A percentile compares a stretch with the other conserved stretches of the same genome.
Evolutionary conservation across 2,329 filamentous ascomycete genomes (phyloP).

Genomic region (Alternaria ethzedia): DNA sequence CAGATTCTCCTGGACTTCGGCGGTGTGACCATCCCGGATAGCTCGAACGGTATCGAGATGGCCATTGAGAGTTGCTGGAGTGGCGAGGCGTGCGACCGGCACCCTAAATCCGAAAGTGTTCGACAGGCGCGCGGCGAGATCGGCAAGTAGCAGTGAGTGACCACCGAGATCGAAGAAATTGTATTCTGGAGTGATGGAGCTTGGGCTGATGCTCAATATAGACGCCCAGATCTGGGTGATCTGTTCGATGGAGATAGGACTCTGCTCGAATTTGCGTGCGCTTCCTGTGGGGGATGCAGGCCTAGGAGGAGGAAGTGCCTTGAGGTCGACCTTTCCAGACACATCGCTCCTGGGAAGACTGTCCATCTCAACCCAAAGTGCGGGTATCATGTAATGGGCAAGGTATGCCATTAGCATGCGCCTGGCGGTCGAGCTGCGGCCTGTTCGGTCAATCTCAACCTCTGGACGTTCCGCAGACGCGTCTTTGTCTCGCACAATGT

Average conservation of each 20-base stretch:
- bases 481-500: slow-evolving; percentile 73
- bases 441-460: slow-evolving; percentile 72
- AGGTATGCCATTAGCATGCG: slow-evolving; percentile 69
- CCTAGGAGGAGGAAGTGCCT: slow-evolving; percentile 69
- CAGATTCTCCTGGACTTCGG: slow-evolving; percentile 76
- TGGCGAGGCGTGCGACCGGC: slow-evolving; percentile 72
- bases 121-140: slow-evolving; percentile 73
- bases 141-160: slow-evolving; percentile 78
- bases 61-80: slow-evolving; percentile 73
- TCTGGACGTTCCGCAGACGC: slow-evolving; percentile 63
- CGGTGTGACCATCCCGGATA: slow-evolving; percentile 74
- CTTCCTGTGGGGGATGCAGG: slow-evolving; percentile 55
- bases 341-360: slow-evolving; percentile 77
- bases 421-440: slow-evolving; percentile 73
- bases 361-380: slow-evolving; percentile 76
- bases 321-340: slow-evolving; percentile 79
- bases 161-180: slow-evolving; percentile 84
- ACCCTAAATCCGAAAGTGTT: slow-evolving; percentile 75
- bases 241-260: slow-evolving; percentile 69
- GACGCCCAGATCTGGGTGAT: slow-evolving; percentile 76
- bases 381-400: slow-evolving; percentile 84
- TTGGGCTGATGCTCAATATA: slow-evolving; percentile 68
- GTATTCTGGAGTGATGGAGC: slow-evolving; percentile 69
- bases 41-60: slow-evolving; percentile 74
- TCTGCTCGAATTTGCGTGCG: slow-evolving; percentile 61